Evolutionary conservation across 2,329 filamentous ascomycete genomes (phyloP), one percentile per base, ranked within the genome.

Genomic region (Geosmithia morbida): DNA sequence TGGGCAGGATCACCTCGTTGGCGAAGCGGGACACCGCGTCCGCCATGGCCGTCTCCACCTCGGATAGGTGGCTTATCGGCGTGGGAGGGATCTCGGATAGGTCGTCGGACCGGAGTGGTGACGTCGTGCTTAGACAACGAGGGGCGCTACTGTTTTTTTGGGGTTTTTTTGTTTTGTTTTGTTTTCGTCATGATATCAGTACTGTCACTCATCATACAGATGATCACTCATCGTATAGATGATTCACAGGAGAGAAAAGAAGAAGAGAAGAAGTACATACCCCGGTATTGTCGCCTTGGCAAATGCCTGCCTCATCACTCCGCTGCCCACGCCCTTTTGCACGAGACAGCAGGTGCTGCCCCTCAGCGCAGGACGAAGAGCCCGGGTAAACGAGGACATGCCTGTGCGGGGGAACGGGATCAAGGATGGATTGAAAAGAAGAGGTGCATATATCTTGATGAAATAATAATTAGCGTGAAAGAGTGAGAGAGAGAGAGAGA

Each of bases 1-100:
- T 90, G 48, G 92, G 92, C 46, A 89, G 78, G 55, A 98, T 84
- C 29, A 88, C 77, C 48, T 96, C 88, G 60, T 79, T 81, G 53
- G 92, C 88, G 59, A 97, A 97, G 66, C 92, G 94, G 56, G 80
- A 80, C 4, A 98, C 90, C 1, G 85, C 77, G 49, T 98, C 90
- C 52, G 82, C 78, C 85, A 98, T 94, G 59, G 92, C 79, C 14
- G 77, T 60, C 68, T 98, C 92, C 50, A 85, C 82, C 67, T 98
- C 92, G 56, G 87, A 94, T 53, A 95, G 74, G 66, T 94, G 88
- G 42, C 85, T 85, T 67, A 98, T 95, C 46, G 92, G 92, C 6
- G 90, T 96, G 1, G 92, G 90, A 0, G 83, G 81, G 53, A 96
- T 75, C 44, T 85, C 81, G 51, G 81, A 74, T 57, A 94, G 79